Percentiles rank a stretch among this genome's conserved stretches.
phyloP scores from a whole-genome alignment of 495 filamentous ascomycete genomes.

The Aspergillus incahuasiensis region DNA sequence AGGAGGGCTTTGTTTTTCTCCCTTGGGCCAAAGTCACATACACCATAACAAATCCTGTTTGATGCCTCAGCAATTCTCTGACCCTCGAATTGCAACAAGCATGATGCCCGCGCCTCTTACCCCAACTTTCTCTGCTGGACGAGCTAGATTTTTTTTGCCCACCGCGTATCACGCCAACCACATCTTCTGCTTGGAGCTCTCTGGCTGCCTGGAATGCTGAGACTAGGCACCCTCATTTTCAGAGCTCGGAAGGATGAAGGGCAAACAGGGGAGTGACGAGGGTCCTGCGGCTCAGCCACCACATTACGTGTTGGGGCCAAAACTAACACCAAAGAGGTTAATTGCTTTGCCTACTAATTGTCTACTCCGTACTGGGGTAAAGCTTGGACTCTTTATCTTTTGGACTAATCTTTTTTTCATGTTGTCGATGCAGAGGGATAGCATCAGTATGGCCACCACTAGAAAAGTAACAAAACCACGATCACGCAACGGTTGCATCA shows the following conservation, averaged over 20 bases:
- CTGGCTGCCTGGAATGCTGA: conserved; percentile 7
- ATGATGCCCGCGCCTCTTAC: too few relatives aligned
- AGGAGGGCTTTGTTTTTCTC: too few relatives aligned
- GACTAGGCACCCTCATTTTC: background rate
- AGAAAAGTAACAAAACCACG: background rate
- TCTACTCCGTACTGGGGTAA: background rate
- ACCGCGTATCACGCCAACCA: too few relatives aligned
- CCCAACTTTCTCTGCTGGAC: too few relatives aligned
- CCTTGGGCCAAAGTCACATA: too few relatives aligned
- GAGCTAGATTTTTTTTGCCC: too few relatives aligned
- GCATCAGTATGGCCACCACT: background rate
- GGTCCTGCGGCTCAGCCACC: background rate
- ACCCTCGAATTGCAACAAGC: too few relatives aligned
- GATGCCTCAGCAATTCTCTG: too few relatives aligned
- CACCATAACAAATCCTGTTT: too few relatives aligned
- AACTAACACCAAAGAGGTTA: background rate
- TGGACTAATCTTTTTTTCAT: too few relatives aligned
- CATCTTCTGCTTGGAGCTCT: too few relatives aligned
- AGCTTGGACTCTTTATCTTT: conserved; percentile 1
- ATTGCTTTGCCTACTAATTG: background rate
- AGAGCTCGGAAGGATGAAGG: background rate
- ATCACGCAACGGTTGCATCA: conserved; percentile 16
- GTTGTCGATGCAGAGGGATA: background rate
- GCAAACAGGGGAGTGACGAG: background rate
- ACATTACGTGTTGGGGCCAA: background rate